These are phyloP conservation scores for Hypoxylon sp. DNA, from an alignment of 2,329 filamentous ascomycete genomes.

Conservation along the genomic window DNA sequence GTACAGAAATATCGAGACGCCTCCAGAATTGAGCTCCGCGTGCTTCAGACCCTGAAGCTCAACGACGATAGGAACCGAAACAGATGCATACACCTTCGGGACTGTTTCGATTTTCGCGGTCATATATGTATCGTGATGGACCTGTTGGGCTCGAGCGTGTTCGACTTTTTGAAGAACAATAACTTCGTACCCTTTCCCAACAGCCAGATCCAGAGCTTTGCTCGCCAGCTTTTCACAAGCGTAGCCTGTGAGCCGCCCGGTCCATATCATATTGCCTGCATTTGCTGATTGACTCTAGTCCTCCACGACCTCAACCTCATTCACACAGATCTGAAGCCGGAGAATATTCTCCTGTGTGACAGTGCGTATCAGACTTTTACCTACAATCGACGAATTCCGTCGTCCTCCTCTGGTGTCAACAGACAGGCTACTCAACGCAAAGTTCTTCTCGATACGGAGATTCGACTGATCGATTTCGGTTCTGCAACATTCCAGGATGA, in stretches of 20 bases:
- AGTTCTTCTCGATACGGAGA: slow-evolving; percentile 76
- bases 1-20: slow-evolving; percentile 99
- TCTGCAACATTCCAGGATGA: slow-evolving; percentile 79
- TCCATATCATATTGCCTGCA: neutral
- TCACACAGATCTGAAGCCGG: slow-evolving; percentile 83
- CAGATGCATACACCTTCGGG: slow-evolving; percentile 93
- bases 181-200: slow-evolving; percentile 96
- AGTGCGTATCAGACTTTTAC: slow-evolving; percentile 76
- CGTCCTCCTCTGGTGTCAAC: slow-evolving; percentile 69
- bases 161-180: slow-evolving; percentile 97
- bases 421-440: slow-evolving; percentile 72
- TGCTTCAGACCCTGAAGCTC: slow-evolving; percentile 88
- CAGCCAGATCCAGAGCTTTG: slow-evolving; percentile 98
- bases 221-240: slow-evolving; percentile 94
- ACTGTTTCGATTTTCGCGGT: slow-evolving; percentile 96
- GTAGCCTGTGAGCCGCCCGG: slow-evolving; percentile 82
- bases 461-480: slow-evolving; percentile 77
- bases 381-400: slow-evolving; percentile 76
- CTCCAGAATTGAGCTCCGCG: slow-evolving; percentile 91
- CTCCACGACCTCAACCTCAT: slow-evolving; percentile 97
- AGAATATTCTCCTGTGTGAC: slow-evolving; percentile 76
- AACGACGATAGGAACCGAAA: slow-evolving; percentile 95
- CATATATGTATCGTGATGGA: slow-evolving; percentile 91
- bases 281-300: slow-evolving; percentile 65
- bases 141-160: slow-evolving; percentile 91